phyloP scores from a whole-genome alignment of 2,329 filamentous ascomycete species.

The Capronia coronata region DNA sequence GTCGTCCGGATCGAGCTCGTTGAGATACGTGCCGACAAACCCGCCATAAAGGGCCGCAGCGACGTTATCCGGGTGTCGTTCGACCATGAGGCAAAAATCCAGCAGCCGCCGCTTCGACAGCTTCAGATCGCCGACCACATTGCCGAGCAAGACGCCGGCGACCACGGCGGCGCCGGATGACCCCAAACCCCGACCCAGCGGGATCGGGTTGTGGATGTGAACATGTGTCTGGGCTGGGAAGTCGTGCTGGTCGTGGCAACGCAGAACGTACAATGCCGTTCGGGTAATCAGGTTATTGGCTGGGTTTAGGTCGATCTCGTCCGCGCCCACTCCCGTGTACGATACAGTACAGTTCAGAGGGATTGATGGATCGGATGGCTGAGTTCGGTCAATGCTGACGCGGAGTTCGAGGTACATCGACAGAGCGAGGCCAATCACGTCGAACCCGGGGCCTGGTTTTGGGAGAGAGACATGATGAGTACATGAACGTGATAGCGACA shows the following conservation, averaged over 20 bases:
- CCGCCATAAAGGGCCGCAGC: slow-evolving; percentile 92
- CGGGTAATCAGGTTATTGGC: slow-evolving; percentile 89
- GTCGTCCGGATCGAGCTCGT: slow-evolving; percentile 83
- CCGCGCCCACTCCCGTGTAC: slow-evolving; percentile 72
- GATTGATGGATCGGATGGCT: slow-evolving; percentile 24
- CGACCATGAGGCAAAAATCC: slow-evolving; percentile 90
- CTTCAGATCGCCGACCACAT: slow-evolving; percentile 74
- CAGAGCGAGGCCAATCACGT: slow-evolving; percentile 88
- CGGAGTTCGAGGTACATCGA: slow-evolving; percentile 88
- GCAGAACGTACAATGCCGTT: slow-evolving; percentile 86
- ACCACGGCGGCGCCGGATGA: slow-evolving; percentile 94
- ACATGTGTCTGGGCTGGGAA: slow-evolving; percentile 85
- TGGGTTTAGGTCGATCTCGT: slow-evolving; percentile 73
- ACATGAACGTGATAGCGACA: neutral
- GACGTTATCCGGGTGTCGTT: slow-evolving; percentile 89
- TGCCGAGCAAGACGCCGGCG: slow-evolving; percentile 86
- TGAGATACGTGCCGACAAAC: slow-evolving; percentile 93
- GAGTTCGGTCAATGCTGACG: slow-evolving; percentile 59
- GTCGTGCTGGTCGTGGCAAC: slow-evolving; percentile 77
- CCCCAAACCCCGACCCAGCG: slow-evolving; percentile 84
- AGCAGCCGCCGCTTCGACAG: slow-evolving; percentile 64
- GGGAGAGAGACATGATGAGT: neutral
- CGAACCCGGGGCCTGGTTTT: slow-evolving; percentile 68
- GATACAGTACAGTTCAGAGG: slow-evolving; percentile 73
- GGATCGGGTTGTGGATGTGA: slow-evolving; percentile 93